Base-by-base conservation (phyloP, 2,329 filamentous ascomycete species). In the Sporothrix protearum region DNA sequence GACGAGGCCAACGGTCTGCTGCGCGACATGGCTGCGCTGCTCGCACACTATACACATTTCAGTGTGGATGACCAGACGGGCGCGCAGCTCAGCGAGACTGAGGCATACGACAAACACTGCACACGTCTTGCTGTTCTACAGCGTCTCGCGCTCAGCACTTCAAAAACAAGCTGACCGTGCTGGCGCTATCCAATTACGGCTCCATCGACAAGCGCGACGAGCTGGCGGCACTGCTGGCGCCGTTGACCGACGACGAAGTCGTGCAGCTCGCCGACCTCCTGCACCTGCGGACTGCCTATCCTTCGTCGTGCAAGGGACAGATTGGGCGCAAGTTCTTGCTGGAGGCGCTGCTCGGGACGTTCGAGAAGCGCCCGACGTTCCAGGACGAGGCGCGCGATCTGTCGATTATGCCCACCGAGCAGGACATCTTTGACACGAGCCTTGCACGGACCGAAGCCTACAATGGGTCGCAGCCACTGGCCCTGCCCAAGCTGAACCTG, bases 401-500 rank as follows among this genome's bases (percentile, higher is more conserved):
- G 79, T 88, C 86, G 49, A 85, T 96, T 45, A 80, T 96, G n/a
- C 96, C 96, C 0, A 98, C 93, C 0, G 96, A 98, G 78, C 83
- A 87, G 55, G 82, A 88, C 1, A 83, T 99, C 5, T 97, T 97
- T 77, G 93, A 97, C 72, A 85, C 85, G 68, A 88, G 89, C 33
- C 87, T 97, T 69, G 81, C 94, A 71, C 88, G 93, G 72, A 95
- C 95, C 71, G 94, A 97, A 77, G 86, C 85, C 8, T 98, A 97
- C 77, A 91, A 97, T 79, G 94, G 94, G 33, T 94, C 93, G 30
- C 88, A 88, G 64, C 94, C 96, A 5, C 85, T 99, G 72, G 93
- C 96, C 2, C 89, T 99, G 57, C 96, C 96, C 2, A 99, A 99
- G 79, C 82, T 98, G 61, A 99, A 97, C 76, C 83, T 99, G 36